Percentiles rank a stretch among this genome's conserved stretches.
These are phyloP conservation scores for Cyclocybe cylindracea DNA, from an alignment of 768 basidiomycete species.

Conservation along the genomic window DNA sequence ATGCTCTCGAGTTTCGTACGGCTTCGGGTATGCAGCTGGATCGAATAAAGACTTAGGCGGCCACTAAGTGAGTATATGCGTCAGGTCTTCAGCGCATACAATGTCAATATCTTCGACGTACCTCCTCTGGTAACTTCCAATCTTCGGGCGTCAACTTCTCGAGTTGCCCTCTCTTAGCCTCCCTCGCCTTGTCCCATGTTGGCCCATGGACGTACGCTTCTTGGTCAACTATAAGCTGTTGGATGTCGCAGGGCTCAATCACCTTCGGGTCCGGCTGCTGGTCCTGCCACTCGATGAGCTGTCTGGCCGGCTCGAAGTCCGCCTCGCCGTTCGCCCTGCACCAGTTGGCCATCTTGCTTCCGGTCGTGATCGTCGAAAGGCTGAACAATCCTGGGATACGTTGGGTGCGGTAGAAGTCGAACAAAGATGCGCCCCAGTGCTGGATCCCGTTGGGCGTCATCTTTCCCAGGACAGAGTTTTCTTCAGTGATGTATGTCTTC, in stretches of 20 bases:
- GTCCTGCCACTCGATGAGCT: slow-evolving; percentile 33
- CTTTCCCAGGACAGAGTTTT: slow-evolving; percentile 24
- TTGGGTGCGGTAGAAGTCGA: slow-evolving; percentile 35
- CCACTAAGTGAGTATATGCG: slow-evolving; percentile 1
- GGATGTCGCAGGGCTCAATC: slow-evolving; percentile 26
- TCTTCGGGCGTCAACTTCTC: background rate
- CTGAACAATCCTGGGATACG: slow-evolving; percentile 17
- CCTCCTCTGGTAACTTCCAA: too few species aligned
- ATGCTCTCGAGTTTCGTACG: slow-evolving; percentile 30
- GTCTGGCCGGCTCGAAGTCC: slow-evolving; percentile 19
- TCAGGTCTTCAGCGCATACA: too few species aligned
- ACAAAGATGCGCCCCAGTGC: slow-evolving; percentile 41
- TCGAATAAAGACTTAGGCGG: slow-evolving; percentile 27
- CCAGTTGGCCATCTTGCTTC: slow-evolving; percentile 32
- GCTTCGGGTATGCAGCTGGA: slow-evolving; percentile 34
- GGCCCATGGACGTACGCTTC: too few species aligned
- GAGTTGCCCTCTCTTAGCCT: too few species aligned
- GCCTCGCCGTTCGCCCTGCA: slow-evolving; percentile 31
- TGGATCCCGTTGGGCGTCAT: slow-evolving; percentile 26
- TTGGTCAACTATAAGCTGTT: too few species aligned
- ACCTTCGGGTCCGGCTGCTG: slow-evolving; percentile 31
- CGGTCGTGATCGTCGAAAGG: slow-evolving; percentile 23
- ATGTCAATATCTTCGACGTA: background rate
- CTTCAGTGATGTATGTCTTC: slow-evolving; percentile 1
- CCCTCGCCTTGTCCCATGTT: too few species aligned